Conservation (phyloP, 257 asterid genomes). For the Thymus quinquecostatus region DNA sequence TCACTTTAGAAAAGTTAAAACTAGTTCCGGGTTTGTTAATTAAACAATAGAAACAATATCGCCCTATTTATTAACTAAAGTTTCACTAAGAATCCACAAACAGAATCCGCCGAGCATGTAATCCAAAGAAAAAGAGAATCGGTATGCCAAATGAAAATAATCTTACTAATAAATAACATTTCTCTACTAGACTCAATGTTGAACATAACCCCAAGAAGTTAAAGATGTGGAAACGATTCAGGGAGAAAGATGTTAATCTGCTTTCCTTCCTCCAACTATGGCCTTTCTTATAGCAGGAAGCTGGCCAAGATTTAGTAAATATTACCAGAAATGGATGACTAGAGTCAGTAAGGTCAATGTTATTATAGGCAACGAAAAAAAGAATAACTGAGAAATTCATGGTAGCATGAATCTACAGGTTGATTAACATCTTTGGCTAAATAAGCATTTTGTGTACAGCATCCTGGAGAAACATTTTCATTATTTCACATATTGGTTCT, state of each 20-base stretch:
- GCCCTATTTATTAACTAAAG: constrained; percentile 5
- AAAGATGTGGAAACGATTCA: background rate
- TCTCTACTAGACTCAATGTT: constrained; percentile 5
- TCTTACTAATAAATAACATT: constrained; percentile 8
- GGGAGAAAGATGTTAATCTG: constrained; percentile 12
- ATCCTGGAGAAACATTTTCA: constrained; percentile 1
- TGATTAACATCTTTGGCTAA: constrained; percentile 23
- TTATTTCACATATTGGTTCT: constrained; percentile 17
- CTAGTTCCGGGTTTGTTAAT: constrained; percentile 16
- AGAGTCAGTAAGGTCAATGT: constrained; percentile 3
- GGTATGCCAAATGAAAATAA: constrained; percentile 12
- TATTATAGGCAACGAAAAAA: constrained; percentile 4
- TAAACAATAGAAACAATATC: constrained; percentile 4
- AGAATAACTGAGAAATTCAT: constrained; percentile 9
- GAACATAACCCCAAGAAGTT: constrained; percentile 6
- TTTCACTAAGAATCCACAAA: constrained; percentile 21
- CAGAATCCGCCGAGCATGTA: constrained; percentile 14
- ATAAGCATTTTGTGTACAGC: background rate
- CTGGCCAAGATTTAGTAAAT: background rate
- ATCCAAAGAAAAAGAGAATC: constrained; percentile 8
- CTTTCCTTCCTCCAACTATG: background rate
- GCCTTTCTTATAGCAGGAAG: background rate
- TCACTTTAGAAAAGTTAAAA: constrained; percentile 20
- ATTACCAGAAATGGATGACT: background rate
- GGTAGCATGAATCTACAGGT: background rate